These are phyloP conservation scores for Pisolithus orientalis DNA, from an alignment of 768 basidiomycete genomes.

Conservation along the genomic window DNA sequence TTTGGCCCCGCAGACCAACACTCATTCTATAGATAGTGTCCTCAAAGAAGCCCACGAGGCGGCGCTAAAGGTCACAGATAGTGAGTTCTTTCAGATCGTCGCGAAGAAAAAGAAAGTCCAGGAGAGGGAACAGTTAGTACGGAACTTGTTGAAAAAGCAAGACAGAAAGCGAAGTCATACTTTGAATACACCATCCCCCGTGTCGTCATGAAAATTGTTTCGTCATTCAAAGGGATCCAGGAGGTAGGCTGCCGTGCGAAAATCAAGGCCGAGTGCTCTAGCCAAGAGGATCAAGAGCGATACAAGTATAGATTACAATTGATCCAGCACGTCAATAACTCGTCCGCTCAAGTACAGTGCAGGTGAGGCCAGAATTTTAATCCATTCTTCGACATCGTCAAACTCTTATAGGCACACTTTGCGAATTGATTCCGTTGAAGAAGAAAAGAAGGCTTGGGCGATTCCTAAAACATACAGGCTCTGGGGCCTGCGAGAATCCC, in stretches of 20 bases:
- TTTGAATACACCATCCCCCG: background rate
- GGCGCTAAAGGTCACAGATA: constrained; percentile 3
- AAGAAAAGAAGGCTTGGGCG: background rate
- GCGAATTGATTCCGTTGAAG: background rate
- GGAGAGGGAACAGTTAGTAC: background rate
- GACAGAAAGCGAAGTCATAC: background rate
- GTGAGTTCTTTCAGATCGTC: constrained; percentile 9
- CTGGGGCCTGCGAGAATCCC: background rate
- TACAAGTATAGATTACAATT: constrained; percentile 7
- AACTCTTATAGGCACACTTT: constrained; percentile 3
- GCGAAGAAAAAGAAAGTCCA: constrained; percentile 2
- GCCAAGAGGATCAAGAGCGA: constrained; percentile 5
- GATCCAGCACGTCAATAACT: constrained; percentile 16
- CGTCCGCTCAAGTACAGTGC: background rate
- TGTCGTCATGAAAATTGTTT: constrained; percentile 5
- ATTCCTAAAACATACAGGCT: background rate
- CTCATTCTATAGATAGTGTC: constrained; percentile 1
- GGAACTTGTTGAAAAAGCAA: background rate
- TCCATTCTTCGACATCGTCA: background rate
- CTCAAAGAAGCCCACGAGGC: background rate
- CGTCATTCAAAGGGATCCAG: constrained; percentile 8
- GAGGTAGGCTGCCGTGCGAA: background rate
- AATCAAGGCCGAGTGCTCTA: constrained; percentile 1
- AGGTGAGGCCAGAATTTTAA: constrained; percentile 5
- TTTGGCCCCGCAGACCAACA: background rate